phyloP scores from a whole-genome alignment of 2,329 filamentous ascomycete genomes.

The Bipolaris oryzae region DNA sequence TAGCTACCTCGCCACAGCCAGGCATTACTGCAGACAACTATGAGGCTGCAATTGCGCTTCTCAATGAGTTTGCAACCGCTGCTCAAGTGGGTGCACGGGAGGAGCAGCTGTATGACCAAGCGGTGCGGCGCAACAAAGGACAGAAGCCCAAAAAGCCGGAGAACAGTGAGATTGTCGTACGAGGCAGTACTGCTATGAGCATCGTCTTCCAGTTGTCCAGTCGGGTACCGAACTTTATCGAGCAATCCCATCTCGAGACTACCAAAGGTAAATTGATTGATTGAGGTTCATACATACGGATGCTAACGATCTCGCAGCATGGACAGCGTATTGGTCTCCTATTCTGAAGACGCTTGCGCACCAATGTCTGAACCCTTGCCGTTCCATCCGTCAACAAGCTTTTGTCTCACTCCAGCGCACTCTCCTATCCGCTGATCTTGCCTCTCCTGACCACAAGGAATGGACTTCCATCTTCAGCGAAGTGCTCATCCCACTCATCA shows the following conservation, averaged over 20 bases:
- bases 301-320: conserved; percentile 62
- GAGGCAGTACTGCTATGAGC: conserved; percentile 80
- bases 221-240: conserved; percentile 83
- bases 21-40: conserved; percentile 96
- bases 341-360: conserved; percentile 87
- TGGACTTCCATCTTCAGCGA: conserved; percentile 96
- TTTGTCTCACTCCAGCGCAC: conserved; percentile 85
- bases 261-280: conserved; percentile 67
- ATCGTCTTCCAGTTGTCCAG: conserved; percentile 82
- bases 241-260: conserved; percentile 88
- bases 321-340: conserved; percentile 97
- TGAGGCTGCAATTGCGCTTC: conserved; percentile 79
- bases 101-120: conserved; percentile 70
- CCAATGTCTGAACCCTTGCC: conserved; percentile 93
- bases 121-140: conserved; percentile 59
- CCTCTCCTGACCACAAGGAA: conserved; percentile 81
- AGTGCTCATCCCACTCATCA: conserved; percentile 89
- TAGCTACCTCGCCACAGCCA: conserved; percentile 71
- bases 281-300: neutral
- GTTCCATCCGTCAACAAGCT: conserved; percentile 88
- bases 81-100: conserved; percentile 73
- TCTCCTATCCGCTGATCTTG: conserved; percentile 82
- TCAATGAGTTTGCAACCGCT: conserved; percentile 88
- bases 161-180: conserved; percentile 73
- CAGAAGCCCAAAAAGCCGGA: conserved; percentile 58